Conservation (phyloP, 768 basidiomycete species). For the Lactarius indigo region DNA sequence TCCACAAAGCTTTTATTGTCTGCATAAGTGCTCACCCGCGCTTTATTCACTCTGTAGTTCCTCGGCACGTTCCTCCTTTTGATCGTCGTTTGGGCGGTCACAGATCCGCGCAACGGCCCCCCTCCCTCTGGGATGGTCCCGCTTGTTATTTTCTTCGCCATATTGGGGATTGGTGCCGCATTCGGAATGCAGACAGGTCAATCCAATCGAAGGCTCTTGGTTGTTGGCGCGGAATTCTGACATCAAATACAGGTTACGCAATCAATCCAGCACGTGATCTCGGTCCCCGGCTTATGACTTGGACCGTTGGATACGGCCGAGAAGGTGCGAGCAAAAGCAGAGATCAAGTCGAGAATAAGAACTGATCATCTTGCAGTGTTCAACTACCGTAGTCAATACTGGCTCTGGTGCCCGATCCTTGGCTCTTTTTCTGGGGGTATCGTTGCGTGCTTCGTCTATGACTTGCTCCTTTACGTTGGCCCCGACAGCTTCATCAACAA, state of each 20-base stretch:
- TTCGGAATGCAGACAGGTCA: constrained; percentile 56
- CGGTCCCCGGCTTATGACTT: constrained; percentile 61
- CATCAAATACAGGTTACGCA: constrained; percentile 42
- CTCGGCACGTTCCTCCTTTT: constrained; percentile 52
- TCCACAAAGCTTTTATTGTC: background rate
- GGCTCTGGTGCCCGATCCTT: constrained; percentile 65
- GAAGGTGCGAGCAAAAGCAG: constrained; percentile 31
- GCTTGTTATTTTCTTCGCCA: constrained; percentile 48
- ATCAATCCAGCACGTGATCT: constrained; percentile 71
- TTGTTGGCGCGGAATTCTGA: background rate
- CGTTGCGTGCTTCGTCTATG: constrained; percentile 52
- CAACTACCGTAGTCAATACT: constrained; percentile 54
- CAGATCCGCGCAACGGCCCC: constrained; percentile 50
- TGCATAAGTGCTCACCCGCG: background rate
- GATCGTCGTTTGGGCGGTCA: constrained; percentile 48
- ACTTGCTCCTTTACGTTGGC: constrained; percentile 54
- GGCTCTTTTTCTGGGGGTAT: constrained; percentile 57
- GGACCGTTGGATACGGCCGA: constrained; percentile 66
- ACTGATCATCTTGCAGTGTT: constrained; percentile 30
- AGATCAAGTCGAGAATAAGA: background rate
- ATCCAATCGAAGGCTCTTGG: background rate
- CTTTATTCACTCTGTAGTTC: constrained; percentile 37
- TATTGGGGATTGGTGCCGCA: constrained; percentile 53
- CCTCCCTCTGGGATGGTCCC: constrained; percentile 51
- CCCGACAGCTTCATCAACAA: constrained; percentile 50